Percentiles rank a stretch among this genome's conserved stretches.
phyloP scores from a whole-genome alignment of 768 basidiomycete species.

The Ramaria sp. region DNA sequence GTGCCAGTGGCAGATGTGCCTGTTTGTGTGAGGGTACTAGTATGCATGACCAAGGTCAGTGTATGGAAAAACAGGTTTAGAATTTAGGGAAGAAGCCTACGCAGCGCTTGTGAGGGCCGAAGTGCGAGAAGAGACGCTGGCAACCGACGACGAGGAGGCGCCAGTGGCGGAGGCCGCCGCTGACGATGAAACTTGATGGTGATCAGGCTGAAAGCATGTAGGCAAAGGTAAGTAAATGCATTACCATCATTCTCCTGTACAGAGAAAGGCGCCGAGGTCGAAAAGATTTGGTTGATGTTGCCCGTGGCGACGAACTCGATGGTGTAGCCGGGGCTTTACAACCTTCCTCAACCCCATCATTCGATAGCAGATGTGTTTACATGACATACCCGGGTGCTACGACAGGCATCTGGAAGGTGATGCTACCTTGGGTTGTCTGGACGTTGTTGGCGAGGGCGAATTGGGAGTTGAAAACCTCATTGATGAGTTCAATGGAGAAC shows the following conservation, averaged over 20 bases:
- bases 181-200: background rate
- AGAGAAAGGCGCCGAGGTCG: background rate
- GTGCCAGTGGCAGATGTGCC: background rate
- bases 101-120: background rate
- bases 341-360: background rate
- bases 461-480: background rate
- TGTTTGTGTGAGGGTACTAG: background rate
- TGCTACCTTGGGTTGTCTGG: background rate
- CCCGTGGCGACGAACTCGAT: background rate
- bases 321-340: background rate
- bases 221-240: background rate
- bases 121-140: background rate
- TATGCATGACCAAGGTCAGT: too few species aligned
- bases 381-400: background rate
- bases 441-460: constrained; percentile 7
- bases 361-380: too few species aligned
- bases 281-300: constrained; percentile 4
- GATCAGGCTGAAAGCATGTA: background rate
- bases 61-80: background rate
- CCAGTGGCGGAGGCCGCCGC: background rate
- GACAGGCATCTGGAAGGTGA: background rate
- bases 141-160: background rate
- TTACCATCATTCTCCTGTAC: constrained; percentile 3
- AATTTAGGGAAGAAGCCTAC: background rate
- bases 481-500: constrained; percentile 1